Conservation (phyloP, 805 yeast species). For the Saturnispora ahearnii region DNA sequence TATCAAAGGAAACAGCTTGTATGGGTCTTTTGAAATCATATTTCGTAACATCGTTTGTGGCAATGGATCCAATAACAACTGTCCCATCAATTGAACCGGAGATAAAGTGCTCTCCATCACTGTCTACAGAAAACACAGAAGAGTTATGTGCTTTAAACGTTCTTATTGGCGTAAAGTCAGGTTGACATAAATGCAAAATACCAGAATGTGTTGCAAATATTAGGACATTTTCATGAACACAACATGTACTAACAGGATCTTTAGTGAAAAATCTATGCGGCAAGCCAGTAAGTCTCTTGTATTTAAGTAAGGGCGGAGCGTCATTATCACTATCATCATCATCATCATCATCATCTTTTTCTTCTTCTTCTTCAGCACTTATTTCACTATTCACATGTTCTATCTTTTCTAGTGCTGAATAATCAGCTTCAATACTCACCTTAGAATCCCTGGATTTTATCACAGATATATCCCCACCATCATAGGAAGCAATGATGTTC, state of each 20-base stretch:
- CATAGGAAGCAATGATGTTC: not conserved
- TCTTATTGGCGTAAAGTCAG: slow-evolving; percentile 52
- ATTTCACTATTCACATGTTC: not conserved
- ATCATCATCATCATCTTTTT: slow-evolving; percentile 1
- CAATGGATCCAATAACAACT: slow-evolving; percentile 66
- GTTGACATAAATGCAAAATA: slow-evolving; percentile 53
- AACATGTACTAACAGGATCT: slow-evolving; percentile 72
- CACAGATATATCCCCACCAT: not conserved
- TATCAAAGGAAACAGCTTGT: slow-evolving; percentile 76
- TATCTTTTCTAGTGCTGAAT: not conserved
- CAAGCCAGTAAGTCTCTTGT: slow-evolving; percentile 56
- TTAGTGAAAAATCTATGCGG: slow-evolving; percentile 63
- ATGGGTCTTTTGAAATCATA: slow-evolving; percentile 83
- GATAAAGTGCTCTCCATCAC: slow-evolving; percentile 69
- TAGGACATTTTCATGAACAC: slow-evolving; percentile 49
- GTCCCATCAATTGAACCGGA: slow-evolving; percentile 94
- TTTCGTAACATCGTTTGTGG: slow-evolving; percentile 53
- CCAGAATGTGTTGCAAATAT: slow-evolving; percentile 91
- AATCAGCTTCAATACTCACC: not conserved
- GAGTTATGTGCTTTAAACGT: slow-evolving; percentile 82
- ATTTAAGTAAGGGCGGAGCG: slow-evolving; percentile 67
- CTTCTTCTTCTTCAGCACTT: not conserved
- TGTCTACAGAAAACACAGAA: slow-evolving; percentile 62
- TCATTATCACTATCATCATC: slow-evolving; percentile 31
- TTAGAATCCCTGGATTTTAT: not conserved